Conservation (phyloP, 208 protist genomes). For the Trypanosoma congolense region DNA sequence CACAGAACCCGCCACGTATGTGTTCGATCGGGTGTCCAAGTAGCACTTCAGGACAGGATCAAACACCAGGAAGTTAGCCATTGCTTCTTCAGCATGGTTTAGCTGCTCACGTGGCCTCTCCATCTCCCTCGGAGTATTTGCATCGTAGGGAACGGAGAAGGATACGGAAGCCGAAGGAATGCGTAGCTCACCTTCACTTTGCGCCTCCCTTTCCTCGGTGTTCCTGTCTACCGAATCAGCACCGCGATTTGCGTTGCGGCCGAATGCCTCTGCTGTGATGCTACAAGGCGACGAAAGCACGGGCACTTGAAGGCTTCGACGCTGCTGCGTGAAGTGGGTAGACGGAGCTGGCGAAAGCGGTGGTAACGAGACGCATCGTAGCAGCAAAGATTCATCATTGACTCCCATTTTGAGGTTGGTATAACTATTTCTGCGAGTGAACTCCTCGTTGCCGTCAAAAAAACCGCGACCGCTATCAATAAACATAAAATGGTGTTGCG, state of each 20-base stretch:
- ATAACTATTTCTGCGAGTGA: slow-evolving; percentile 2
- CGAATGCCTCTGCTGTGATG: neutral
- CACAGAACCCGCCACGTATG: slow-evolving; percentile 13
- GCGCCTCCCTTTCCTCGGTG: too few species aligned
- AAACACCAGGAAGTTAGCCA: slow-evolving; percentile 43
- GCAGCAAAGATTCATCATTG: neutral
- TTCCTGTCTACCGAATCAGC: too few species aligned
- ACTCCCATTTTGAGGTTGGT: neutral
- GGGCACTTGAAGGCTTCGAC: neutral
- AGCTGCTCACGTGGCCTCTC: too few species aligned
- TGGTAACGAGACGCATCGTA: neutral
- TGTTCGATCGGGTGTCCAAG: slow-evolving; percentile 55
- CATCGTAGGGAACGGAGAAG: too few species aligned
- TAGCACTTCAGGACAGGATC: slow-evolving; percentile 71
- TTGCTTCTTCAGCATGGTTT: too few species aligned
- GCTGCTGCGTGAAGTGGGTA: neutral
- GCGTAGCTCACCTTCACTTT: too few species aligned
- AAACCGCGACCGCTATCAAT: slow-evolving; percentile 5
- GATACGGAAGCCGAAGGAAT: too few species aligned
- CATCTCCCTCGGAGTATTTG: too few species aligned
- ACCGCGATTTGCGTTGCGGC: neutral
- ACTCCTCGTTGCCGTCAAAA: neutral
- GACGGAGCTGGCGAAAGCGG: neutral
- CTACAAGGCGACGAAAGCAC: neutral
- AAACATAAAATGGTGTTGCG: slow-evolving; percentile 10